A percentile compares a stretch with the other conserved stretches of the same genome.
phyloP scores from a whole-genome alignment of 73 alveolate genomes.

The Paramecium pentaurelia region DNA sequence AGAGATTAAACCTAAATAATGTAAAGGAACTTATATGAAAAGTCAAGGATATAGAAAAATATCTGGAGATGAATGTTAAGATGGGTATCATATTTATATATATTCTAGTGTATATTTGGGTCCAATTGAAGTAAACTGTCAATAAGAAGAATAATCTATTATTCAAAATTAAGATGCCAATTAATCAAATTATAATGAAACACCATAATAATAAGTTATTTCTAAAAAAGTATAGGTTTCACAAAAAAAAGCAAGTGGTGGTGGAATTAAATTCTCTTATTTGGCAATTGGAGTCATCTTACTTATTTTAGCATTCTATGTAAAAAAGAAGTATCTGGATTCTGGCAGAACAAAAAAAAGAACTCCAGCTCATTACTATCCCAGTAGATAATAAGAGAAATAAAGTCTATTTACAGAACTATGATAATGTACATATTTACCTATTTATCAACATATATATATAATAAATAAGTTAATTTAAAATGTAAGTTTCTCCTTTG shows the following conservation, averaged over 20 bases:
- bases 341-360: not conserved
- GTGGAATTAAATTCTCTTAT: not conserved
- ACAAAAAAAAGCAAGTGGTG: not conserved
- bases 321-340: not conserved
- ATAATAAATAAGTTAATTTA: not conserved
- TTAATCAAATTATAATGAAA: not conserved
- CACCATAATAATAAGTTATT: not conserved
- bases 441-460: not conserved
- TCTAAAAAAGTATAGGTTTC: not conserved
- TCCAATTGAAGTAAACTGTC: not conserved
- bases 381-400: not conserved
- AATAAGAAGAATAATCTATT: not conserved
- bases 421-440: not conserved
- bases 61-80: conserved; percentile 36
- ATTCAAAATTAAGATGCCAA: not conserved
- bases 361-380: not conserved
- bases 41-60: conserved; percentile 81
- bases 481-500: not conserved
- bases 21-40: conserved; percentile 50
- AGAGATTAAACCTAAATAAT: conserved; percentile 44
- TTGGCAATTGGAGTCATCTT: not conserved
- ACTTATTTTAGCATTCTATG: not conserved
- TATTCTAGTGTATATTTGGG: too few relatives aligned
- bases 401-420: not conserved
- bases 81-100: conserved; percentile 56